Percentiles rank a stretch among this genome's conserved stretches.
Evolutionary conservation across 2,329 filamentous ascomycete genomes (phyloP).

Genomic region (Arthrobotrys conoides): DNA sequence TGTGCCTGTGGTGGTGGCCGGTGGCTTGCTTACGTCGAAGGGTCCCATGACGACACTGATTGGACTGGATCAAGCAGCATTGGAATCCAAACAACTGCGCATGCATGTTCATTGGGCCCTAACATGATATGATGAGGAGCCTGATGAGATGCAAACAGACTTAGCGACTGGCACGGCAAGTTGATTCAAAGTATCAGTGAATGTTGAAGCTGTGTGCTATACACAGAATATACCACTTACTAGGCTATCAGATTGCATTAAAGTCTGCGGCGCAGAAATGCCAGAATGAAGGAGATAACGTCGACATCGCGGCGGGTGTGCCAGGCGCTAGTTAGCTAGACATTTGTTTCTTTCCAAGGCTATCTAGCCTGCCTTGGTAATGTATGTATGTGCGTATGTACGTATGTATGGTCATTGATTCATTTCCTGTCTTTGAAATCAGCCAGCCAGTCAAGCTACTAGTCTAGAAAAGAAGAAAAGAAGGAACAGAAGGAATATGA

Average conservation of each 20-base stretch:
- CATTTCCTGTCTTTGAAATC: no score
- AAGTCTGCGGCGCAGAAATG: slow-evolving; percentile 17
- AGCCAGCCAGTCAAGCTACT: neutral
- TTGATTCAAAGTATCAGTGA: no score
- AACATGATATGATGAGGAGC: slow-evolving; percentile 19
- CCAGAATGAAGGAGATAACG: slow-evolving; percentile 15
- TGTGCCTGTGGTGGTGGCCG: neutral
- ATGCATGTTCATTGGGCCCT: no score
- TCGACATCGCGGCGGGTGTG: neutral
- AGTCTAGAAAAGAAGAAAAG: neutral
- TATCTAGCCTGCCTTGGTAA: no score
- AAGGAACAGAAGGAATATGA: neutral
- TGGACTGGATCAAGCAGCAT: neutral
- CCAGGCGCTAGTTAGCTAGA: neutral
- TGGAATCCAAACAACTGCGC: neutral
- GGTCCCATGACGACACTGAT: slow-evolving; percentile 59
- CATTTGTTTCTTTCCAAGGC: no score
- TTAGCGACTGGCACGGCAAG: no score
- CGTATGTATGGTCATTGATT: no score
- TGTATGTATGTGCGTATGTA: no score
- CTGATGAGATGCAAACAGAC: slow-evolving; percentile 32
- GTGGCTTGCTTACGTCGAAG: slow-evolving; percentile 58
- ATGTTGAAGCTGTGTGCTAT: no score
- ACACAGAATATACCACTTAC: no score
- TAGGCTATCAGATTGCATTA: no score